Evolutionary conservation across 2,329 filamentous ascomycete genomes (phyloP), one percentile per base, ranked within the genome.

Genomic region (Colletotrichum theobromicola): DNA sequence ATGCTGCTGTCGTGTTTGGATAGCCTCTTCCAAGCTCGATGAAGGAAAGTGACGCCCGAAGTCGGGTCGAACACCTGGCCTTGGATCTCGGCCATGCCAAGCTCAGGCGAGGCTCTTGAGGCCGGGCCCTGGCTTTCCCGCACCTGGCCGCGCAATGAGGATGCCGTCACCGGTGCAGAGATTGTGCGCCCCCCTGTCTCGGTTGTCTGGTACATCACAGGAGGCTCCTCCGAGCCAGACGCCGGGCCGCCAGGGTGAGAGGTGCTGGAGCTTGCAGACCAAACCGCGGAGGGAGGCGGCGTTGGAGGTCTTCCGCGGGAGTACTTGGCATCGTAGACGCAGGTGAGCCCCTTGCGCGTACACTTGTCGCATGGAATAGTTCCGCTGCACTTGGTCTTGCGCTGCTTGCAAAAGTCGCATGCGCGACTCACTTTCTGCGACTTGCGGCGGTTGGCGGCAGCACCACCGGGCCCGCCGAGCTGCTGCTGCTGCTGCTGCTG

Each of bases 1-100:
- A 71, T 68, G 35, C 70, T 76, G 30, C 71, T 78, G 3, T 84
- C 85, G 70, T 88, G 84, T 62, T 86, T 85, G 8, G 87, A 85
- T 16, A 91, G 81, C 4, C 89, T 83, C 67, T 86, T 85, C 85
- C 88, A 89, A 4, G 89, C 89, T 4, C 89, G 84, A 34, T 89
- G 87, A 3, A 91, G 83, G 72, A 91, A 91, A 2, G 88, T 88
- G 4, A 91, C 82, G 0, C 88, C 88, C 0, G 89, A 91, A 0
- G 89, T 87, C 16, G 87, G 86, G 12, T 90, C 89, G n/a, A 90
- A 84, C 75, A 89, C 89, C 66, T 91, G 88, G 2, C 88, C 89
- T 76, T 89, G 86, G 13, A 89, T 82, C 67, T 84, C 82, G 1
- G 82, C 76, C 6, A 78, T 81, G 8, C 78, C 81, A 2, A 82